These are phyloP conservation scores for Maudiozyma bulderi DNA, from an alignment of 805 yeast genomes.

Conservation along the genomic window DNA sequence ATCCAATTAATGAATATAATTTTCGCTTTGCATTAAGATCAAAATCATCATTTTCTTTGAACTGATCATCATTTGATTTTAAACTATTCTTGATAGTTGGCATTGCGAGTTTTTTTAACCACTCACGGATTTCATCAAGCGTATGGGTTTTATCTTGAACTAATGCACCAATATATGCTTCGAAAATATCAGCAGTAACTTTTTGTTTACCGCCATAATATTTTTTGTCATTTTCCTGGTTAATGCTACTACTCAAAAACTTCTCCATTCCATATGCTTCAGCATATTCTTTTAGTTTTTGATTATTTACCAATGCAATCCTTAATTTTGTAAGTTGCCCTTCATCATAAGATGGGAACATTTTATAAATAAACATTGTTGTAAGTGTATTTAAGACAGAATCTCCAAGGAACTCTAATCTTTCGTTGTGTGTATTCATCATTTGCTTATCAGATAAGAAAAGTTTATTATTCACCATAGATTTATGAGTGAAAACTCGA, in stretches of 20 bases:
- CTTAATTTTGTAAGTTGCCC: conserved; percentile 71
- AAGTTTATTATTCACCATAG: conserved; percentile 50
- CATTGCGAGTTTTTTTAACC: conserved; percentile 47
- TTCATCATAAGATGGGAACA: conserved; percentile 65
- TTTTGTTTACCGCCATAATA: conserved; percentile 52
- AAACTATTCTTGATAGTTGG: conserved; percentile 31
- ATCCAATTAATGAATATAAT: conserved; percentile 70
- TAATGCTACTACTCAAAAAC: conserved; percentile 41
- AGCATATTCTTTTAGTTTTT: conserved; percentile 62
- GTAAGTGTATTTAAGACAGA: conserved; percentile 67
- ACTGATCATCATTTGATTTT: conserved; percentile 12
- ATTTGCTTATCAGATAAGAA: conserved; percentile 49
- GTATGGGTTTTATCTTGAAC: conserved; percentile 41
- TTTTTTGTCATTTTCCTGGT: conserved; percentile 20
- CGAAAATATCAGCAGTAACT: conserved; percentile 80
- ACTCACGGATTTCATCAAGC: conserved; percentile 39
- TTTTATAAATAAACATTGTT: conserved; percentile 54
- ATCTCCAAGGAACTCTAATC: conserved; percentile 87
- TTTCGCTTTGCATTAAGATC: conserved; percentile 66
- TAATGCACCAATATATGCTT: conserved; percentile 87
- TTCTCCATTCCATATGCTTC: conserved; percentile 56
- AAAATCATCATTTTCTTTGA: conserved; percentile 31
- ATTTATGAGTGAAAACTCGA: conserved; percentile 75
- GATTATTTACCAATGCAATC: conserved; percentile 62
- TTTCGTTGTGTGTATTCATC: conserved; percentile 64